These are phyloP conservation scores for Dujonia santamariae DNA, from an alignment of 1,139 yeast species.

Conservation along the genomic window DNA sequence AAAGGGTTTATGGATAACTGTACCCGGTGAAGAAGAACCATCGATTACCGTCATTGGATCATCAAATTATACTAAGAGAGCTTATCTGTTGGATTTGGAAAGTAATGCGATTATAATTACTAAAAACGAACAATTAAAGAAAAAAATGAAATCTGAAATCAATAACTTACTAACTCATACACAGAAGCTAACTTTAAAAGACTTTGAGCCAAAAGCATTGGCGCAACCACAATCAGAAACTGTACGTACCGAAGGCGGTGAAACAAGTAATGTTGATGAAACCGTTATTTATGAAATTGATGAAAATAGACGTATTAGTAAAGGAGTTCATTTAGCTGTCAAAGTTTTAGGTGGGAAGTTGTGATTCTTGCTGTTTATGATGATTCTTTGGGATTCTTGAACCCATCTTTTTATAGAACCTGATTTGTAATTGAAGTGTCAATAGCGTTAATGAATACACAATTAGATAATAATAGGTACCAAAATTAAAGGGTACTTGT, in stretches of 20 bases:
- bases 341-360: constrained; percentile 63
- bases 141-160: constrained; percentile 59
- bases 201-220: constrained; percentile 46
- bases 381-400: constrained; percentile 1
- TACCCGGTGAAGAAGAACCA: constrained; percentile 58
- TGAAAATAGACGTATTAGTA: constrained; percentile 56
- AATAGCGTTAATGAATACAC: constrained; percentile 5
- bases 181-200: constrained; percentile 47
- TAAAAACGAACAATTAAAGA: constrained; percentile 56
- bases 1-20: constrained; percentile 88
- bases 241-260: constrained; percentile 1
- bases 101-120: constrained; percentile 81
- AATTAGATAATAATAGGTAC: constrained; percentile 17
- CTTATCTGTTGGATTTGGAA: constrained; percentile 85
- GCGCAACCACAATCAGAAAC: neutral
- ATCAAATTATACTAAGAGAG: constrained; percentile 88
- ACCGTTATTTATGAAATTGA: constrained; percentile 41
- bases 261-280: too few relatives aligned
- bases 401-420: constrained; percentile 10
- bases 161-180: constrained; percentile 57
- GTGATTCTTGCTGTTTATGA: constrained; percentile 19
- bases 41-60: constrained; percentile 84
- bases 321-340: constrained; percentile 63
- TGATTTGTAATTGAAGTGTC: constrained; percentile 8
- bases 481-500: constrained; percentile 22